These are phyloP conservation scores for Trichosporon faecale DNA, from an alignment of 1,284 basidiomycete species.

Conservation along the genomic window DNA sequence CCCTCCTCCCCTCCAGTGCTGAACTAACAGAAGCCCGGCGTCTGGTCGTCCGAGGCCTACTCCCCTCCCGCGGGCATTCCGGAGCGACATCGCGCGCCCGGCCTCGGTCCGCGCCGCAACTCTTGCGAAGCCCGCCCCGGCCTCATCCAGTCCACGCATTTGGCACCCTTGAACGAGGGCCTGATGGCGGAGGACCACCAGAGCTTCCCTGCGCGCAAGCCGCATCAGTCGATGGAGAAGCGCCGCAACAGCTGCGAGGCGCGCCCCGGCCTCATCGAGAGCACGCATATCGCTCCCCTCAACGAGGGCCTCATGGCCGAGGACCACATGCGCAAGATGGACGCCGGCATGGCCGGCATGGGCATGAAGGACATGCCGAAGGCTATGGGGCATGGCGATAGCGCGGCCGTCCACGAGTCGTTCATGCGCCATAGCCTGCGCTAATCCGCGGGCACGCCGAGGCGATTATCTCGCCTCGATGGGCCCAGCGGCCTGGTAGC, in stretches of 20 bases:
- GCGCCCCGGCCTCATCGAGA: constrained; percentile 22
- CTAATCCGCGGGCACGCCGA: not conserved
- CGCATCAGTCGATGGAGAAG: not conserved
- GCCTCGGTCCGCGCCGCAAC: constrained; percentile 21
- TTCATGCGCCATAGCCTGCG: not conserved
- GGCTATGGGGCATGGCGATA: not conserved
- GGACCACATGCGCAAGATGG: not conserved
- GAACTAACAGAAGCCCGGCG: not conserved
- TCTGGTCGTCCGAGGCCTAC: not conserved
- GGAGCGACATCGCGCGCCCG: not conserved
- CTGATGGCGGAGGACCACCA: constrained; percentile 12
- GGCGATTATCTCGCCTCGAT: too few species aligned
- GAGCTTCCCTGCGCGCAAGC: not conserved
- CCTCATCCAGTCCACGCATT: constrained; percentile 22
- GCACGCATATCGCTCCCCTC: constrained; percentile 24
- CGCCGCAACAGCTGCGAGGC: constrained; percentile 26
- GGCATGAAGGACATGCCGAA: not conserved
- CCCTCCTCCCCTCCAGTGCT: not conserved
- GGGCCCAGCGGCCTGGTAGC: not conserved
- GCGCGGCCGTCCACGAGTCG: not conserved
- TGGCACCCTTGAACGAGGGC: constrained; percentile 26
- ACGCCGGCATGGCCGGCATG: not conserved
- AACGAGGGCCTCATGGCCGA: constrained; percentile 22
- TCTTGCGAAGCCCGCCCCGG: constrained; percentile 25
- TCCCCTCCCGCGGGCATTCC: not conserved